Percentiles rank a stretch among this genome's conserved stretches.
Evolutionary conservation across 2,329 filamentous ascomycete genomes (phyloP).

Genomic region (Venturia nashicola): DNA sequence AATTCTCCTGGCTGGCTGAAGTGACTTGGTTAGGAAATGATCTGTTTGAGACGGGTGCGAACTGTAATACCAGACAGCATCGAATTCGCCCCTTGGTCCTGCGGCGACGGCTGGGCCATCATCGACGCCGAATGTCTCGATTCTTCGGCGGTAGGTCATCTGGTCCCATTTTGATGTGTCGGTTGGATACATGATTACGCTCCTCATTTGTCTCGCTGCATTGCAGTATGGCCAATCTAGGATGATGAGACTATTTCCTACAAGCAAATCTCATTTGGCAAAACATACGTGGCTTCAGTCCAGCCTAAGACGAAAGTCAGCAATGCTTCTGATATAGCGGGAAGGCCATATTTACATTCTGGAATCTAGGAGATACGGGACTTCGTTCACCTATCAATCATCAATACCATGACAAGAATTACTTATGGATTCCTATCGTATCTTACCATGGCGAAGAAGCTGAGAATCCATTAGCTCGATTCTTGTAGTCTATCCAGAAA

Average conservation of each 20-base stretch:
- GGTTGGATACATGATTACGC: constrained; percentile 43
- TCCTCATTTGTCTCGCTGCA: constrained; percentile 57
- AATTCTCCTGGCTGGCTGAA: constrained; percentile 35
- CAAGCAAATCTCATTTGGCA: background rate
- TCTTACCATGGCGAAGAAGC: constrained; percentile 27
- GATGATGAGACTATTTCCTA: constrained; percentile 14
- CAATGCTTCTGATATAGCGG: constrained; percentile 6
- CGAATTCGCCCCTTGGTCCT: constrained; percentile 57
- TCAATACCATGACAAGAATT: constrained; percentile 1
- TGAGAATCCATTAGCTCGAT: constrained; percentile 10
- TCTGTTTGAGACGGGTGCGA: background rate
- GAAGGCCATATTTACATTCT: constrained; percentile 46
- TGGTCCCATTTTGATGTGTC: constrained; percentile 43
- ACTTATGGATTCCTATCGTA: background rate
- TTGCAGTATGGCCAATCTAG: constrained; percentile 81
- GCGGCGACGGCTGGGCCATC: constrained; percentile 53
- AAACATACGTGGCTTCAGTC: constrained; percentile 33
- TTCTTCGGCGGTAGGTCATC: constrained; percentile 53
- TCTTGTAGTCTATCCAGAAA: background rate
- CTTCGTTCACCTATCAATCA: constrained; percentile 52
- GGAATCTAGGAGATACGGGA: constrained; percentile 78
- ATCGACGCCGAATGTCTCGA: constrained; percentile 68
- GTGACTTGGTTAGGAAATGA: background rate
- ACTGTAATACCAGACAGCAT: constrained; percentile 61
- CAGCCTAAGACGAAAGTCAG: constrained; percentile 25